phyloP scores from a whole-genome alignment of 169 alveolate genomes.

The Babesia caballi region DNA sequence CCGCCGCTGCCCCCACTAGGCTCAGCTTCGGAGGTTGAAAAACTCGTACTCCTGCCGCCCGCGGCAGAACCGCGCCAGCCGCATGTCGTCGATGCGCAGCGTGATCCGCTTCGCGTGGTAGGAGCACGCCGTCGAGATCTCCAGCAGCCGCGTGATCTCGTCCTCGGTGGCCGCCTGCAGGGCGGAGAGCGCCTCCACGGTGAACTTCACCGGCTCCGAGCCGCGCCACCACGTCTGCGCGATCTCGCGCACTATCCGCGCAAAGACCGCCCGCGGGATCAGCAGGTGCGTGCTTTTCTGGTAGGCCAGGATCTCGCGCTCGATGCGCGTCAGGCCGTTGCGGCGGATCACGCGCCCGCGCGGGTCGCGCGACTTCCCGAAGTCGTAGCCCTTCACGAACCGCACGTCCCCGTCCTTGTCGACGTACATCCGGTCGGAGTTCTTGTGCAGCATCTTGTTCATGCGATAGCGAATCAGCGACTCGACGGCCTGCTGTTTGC shows the following conservation, averaged over 20 bases:
- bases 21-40: constrained; percentile 10
- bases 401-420: constrained; percentile 65
- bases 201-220: constrained; percentile 58
- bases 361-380: constrained; percentile 44
- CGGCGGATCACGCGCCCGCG: constrained; percentile 7
- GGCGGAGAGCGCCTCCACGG: constrained; percentile 68
- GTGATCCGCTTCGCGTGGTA: constrained; percentile 65
- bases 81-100: constrained; percentile 63
- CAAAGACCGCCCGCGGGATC: constrained; percentile 63
- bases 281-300: constrained; percentile 64
- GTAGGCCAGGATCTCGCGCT: constrained; percentile 65
- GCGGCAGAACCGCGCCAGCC: constrained; percentile 68
- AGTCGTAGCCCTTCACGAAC: constrained; percentile 59
- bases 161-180: constrained; percentile 70
- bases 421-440: constrained; percentile 49
- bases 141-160: constrained; percentile 55
- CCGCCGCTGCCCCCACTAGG: neutral
- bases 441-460: constrained; percentile 49
- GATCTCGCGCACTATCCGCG: constrained; percentile 62
- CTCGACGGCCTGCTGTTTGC: constrained; percentile 57
- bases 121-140: constrained; percentile 64
- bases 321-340: constrained; percentile 63
- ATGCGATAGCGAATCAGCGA: constrained; percentile 45
- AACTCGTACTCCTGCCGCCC: constrained; percentile 67
- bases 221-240: constrained; percentile 67